Percentiles rank a stretch among this genome's conserved stretches.
Evolutionary conservation across 306 rosid species (phyloP).

Genomic region (Malus sieversii): DNA sequence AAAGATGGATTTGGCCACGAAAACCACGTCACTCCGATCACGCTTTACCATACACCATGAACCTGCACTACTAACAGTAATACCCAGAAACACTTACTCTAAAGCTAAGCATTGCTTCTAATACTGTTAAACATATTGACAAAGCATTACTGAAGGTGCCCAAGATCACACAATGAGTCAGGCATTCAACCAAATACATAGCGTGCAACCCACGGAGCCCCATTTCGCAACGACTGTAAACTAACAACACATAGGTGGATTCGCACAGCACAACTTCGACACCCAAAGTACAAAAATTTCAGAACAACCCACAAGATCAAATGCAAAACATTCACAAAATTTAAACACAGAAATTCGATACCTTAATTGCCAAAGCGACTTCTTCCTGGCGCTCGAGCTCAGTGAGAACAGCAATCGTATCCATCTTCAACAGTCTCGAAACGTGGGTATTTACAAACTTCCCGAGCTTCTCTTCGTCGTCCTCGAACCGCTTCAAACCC

Average conservation of each 20-base stretch:
- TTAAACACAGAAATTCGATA: conserved; percentile 3
- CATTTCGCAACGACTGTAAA: neutral
- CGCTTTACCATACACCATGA: neutral
- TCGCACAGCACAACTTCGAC: neutral
- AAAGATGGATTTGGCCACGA: neutral
- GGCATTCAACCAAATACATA: conserved; percentile 49
- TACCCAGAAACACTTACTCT: neutral
- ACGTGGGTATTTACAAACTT: conserved; percentile 68
- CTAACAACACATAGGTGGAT: neutral
- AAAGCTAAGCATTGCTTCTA: neutral
- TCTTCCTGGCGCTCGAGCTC: conserved; percentile 96
- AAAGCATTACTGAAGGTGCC: neutral
- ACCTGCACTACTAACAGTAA: neutral
- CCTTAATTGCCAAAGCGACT: conserved; percentile 76
- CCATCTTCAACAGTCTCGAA: conserved; percentile 72
- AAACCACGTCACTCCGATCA: neutral
- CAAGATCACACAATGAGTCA: neutral
- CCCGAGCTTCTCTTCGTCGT: conserved; percentile 55
- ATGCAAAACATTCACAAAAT: neutral
- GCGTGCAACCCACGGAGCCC: neutral
- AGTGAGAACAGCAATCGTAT: conserved; percentile 65
- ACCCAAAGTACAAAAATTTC: neutral
- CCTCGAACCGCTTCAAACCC: conserved; percentile 77
- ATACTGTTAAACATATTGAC: neutral
- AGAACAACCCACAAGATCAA: neutral